Base-by-base conservation (phyloP, 1,284 basidiomycete species). In the Naganishia liquefaciens region DNA sequence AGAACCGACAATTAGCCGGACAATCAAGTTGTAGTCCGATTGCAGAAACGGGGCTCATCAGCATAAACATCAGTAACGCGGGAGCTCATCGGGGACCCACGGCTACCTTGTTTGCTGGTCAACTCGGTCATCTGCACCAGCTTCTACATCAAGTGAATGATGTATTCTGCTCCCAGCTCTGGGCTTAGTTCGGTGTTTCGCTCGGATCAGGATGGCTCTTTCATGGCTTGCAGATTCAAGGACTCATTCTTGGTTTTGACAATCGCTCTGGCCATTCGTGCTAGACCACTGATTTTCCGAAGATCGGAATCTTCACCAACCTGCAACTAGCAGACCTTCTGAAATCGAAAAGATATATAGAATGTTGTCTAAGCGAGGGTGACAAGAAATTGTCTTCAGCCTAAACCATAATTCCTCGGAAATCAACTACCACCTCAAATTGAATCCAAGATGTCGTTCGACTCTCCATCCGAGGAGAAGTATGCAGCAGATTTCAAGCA, bases 391-490 rank as follows among this genome's bases (percentile, higher is more conserved):
- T 7, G 9, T 7, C 10, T 23, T n/a, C 43, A 46, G 19, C 43
- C 23, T 7, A 46, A 17, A 7, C 19, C 15, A 7, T 23, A 17
- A 46, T 7, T 15, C 23, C 19, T 9, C 40, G 37, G 23, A n/a
- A 17, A 43, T 15, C 27, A 21, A 43, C 21, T 40, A 21, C 47
- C 28, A 17, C 28, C 15, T 60, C 27, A 19, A 49, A 23, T 33
- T 9, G 13, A 15, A 10, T 3, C 17, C 46, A 49, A 39, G 28
- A 50, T 40, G 47, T 50, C 57, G 30, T 37, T 62, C 33, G 60
- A 62, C 40, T 54, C 51, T 19, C 62, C 62, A 21, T 30, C 21
- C 19, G 47, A 54, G 7, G 62, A 63, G 19, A 63, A 63, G 52
- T 54, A 63, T 42, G 51, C 25, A 27, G 25, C 51, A 19, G 43